phyloP scores from a whole-genome alignment of 495 filamentous ascomycete species.

The Tetracladium marchalianum region DNA sequence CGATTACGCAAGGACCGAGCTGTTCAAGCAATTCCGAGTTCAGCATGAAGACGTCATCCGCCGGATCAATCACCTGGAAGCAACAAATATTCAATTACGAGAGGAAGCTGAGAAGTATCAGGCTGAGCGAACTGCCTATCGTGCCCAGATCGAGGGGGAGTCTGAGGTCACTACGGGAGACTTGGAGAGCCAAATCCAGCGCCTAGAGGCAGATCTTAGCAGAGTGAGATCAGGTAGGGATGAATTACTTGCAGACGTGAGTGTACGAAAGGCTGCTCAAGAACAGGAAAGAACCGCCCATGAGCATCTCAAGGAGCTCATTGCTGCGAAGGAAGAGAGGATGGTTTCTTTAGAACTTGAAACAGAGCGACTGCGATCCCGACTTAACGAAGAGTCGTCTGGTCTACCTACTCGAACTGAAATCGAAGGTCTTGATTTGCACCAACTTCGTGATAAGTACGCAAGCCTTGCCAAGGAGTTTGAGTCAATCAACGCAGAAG shows the following conservation, averaged over 20 bases:
- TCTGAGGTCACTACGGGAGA: constrained; percentile 58
- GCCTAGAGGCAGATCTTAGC: constrained; percentile 74
- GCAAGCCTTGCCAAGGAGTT: constrained; percentile 66
- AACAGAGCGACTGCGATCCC: constrained; percentile 55
- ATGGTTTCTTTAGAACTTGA: constrained; percentile 77
- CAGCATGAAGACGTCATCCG: constrained; percentile 90
- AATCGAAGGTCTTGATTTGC: constrained; percentile 42
- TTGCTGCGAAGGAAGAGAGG: constrained; percentile 60
- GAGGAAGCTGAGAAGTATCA: constrained; percentile 79
- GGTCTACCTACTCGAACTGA: constrained; percentile 35
- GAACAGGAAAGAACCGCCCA: constrained; percentile 61
- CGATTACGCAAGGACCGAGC: constrained; percentile 82
- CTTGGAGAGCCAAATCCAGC: constrained; percentile 67
- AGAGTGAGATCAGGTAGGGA: constrained; percentile 76
- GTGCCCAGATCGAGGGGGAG: constrained; percentile 69
- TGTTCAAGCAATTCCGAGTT: constrained; percentile 82
- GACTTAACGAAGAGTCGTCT: constrained; percentile 27
- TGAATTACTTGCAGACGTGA: constrained; percentile 69
- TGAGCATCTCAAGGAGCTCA: constrained; percentile 67
- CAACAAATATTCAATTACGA: constrained; percentile 71
- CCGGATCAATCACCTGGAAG: constrained; percentile 84
- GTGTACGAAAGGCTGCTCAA: constrained; percentile 68
- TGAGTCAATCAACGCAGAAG: constrained; percentile 71
- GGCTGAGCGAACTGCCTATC: constrained; percentile 74
- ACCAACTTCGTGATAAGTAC: constrained; percentile 66